Evolutionary conservation across 2,329 filamentous ascomycete species (phyloP), one percentile per base, ranked within the genome.

Genomic region (Cladobotryum mycophilum): DNA sequence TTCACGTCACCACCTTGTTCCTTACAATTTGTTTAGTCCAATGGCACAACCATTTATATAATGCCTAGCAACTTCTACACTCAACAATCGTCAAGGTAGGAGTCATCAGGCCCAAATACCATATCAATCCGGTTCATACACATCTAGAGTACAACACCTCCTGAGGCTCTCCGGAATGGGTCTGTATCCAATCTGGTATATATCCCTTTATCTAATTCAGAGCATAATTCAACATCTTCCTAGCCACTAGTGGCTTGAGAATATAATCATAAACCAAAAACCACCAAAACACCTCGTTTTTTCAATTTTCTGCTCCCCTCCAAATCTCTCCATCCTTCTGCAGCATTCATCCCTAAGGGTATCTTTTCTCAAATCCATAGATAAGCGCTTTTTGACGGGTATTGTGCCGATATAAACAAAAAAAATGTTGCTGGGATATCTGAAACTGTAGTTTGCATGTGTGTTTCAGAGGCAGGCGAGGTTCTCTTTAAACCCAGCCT

Each of bases 131-230:
- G 25, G 41, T 42, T 17, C 41, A 42, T 8, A 42, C 14, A 38
- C 3, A 30, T 30, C 3, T 30, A 30, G 25, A 30, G 25, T 30
- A 30, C 25, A 42, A 42, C 12, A 18, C 41, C 41, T 22, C 41
- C 41, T 18, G 13, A n/a, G 15, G 7, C 36, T 17, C 8, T 5
- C 30, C 14, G 30, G 14, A 45, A 37, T 18, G 18, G 8, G 36
- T 9, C 36, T 50, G 45, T 44, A 43, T 52, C 47, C 47, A 53
- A 49, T 53, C 42, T 50, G 37, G 44, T 50, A 36, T 35, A 38
- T 35, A 38, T 17, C 46, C 30, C 33, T 34, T 51, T 44, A 34
- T 20, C 35, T 43, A 20, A 45, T 11, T 30, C 41, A 45, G 15
- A 36, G 14, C 20, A 48, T 35, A 18, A 41, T 44, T 17, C 50